Evolutionary conservation across 176 grass and related monocot species (phyloP).

Genomic region (Bromus sterilis): DNA sequence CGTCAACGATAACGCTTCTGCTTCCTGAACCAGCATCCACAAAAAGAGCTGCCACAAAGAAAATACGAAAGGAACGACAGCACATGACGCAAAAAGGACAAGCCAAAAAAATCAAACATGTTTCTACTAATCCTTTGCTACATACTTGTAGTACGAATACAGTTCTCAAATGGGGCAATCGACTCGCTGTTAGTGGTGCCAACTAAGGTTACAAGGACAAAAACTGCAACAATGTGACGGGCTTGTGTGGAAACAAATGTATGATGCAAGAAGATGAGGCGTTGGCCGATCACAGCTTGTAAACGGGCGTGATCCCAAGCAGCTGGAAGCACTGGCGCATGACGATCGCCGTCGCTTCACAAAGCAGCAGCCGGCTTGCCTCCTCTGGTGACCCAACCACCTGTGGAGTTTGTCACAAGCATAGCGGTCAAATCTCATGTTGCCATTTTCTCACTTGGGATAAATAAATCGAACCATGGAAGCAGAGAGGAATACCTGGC

Average conservation of each 20-base stretch:
- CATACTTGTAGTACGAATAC: background rate
- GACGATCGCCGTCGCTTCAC: constrained; percentile 51
- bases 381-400: constrained; percentile 64
- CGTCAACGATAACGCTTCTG: too few species aligned
- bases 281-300: constrained; percentile 30
- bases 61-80: too few species aligned
- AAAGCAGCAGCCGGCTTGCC: constrained; percentile 56
- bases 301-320: constrained; percentile 60
- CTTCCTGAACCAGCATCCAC: too few species aligned
- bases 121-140: background rate
- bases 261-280: background rate
- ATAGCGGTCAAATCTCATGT: background rate
- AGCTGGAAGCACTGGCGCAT: constrained; percentile 68
- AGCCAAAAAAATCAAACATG: background rate
- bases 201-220: constrained; percentile 21
- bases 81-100: background rate
- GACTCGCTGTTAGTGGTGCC: background rate
- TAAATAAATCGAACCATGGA: background rate
- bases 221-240: constrained; percentile 19
- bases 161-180: background rate
- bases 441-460: background rate
- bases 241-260: background rate
- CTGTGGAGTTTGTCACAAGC: constrained; percentile 20
- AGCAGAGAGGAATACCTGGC: constrained; percentile 45
- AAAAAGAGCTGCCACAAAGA: too few species aligned